phyloP scores from a whole-genome alignment of 2,329 filamentous ascomycete genomes.

The Xylariaceae sp. region DNA sequence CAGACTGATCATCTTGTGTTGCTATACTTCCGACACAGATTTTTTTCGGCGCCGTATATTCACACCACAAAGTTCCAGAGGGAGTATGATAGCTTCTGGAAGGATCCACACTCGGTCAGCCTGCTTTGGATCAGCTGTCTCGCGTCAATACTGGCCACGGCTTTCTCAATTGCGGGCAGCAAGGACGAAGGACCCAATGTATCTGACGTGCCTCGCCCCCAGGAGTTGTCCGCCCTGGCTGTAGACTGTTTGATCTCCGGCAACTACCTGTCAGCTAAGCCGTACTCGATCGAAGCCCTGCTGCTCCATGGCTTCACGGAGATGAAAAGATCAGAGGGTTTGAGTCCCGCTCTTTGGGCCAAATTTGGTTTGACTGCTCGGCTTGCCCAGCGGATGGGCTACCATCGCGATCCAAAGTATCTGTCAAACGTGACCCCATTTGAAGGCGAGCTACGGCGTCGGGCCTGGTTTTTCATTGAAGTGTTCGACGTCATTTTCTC shows the following conservation, averaged over 20 bases:
- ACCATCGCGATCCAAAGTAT: conserved; percentile 45
- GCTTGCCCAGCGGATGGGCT: conserved; percentile 49
- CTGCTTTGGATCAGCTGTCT: conserved; percentile 50
- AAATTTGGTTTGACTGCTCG: conserved; percentile 44
- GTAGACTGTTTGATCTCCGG: conserved; percentile 46
- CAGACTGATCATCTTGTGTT: conserved; percentile 32
- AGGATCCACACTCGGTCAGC: conserved; percentile 34
- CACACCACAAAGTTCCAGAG: conserved; percentile 43
- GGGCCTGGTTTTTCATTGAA: conserved; percentile 46
- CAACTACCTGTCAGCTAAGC: conserved; percentile 42
- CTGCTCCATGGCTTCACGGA: conserved; percentile 43
- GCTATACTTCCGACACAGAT: conserved; percentile 32
- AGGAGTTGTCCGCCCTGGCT: conserved; percentile 35
- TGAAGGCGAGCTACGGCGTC: conserved; percentile 48
- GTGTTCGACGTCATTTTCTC: conserved; percentile 46
- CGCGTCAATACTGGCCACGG: conserved; percentile 43
- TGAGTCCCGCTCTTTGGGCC: conserved; percentile 44
- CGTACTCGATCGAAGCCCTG: conserved; percentile 46
- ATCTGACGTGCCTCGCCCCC: conserved; percentile 24
- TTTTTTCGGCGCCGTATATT: conserved; percentile 33
- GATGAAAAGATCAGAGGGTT: conserved; percentile 38
- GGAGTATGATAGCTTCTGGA: conserved; percentile 47
- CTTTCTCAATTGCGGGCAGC: conserved; percentile 33
- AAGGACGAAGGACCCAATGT: conserved; percentile 26
- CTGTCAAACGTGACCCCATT: conserved; percentile 43